Base-by-base conservation (phyloP, 495 filamentous ascomycete species). In the Aspergillus wentii region DNA sequence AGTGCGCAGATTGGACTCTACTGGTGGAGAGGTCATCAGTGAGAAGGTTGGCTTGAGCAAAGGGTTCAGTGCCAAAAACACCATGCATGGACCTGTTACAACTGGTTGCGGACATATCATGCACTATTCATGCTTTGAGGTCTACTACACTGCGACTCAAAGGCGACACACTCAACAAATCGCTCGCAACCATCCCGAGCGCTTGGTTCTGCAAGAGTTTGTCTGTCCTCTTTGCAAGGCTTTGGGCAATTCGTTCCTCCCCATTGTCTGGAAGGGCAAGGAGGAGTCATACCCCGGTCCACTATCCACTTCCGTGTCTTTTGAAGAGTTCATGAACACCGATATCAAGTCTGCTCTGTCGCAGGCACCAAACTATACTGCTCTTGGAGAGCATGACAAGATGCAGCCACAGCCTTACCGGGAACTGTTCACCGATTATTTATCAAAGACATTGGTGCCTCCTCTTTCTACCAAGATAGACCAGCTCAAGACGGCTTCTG, bases 161-260 rank as follows among this genome's bases (percentile, higher is more conserved):
- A 77, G 88, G 34, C 79, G 92, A 30, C 94, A 99, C 46, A 76
- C 69, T 23, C 86, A 88, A 46, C 92, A 97, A 50, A 92, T 97
- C 56, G 89, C 94, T 11, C 77, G 92, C 4, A 83, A 92, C 41
- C 90, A 95, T 49, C 92, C 92, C 0, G 94, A 97, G 56, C 72
- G 78, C 32, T 65, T 85, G 1, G 62, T 72, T 10, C 62, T 74
- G 16, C 82, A 92, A 29, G 92, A 99, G 44, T 99, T 97, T 49
- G 84, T 95, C 17, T 99, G 92, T 48, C 92, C 92, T n/a, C 72
- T 99, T 9, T 99, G 92, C 68, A 99, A 97, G 61, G 94, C 94
- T 1, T 74, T 97, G 6, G 92, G 94, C 2, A 99, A 99, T 52
- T 76, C 86, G 6, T 97, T 99, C 66, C 62, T 99, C 20, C 94